Evolutionary conservation across 2,329 filamentous ascomycete genomes (phyloP), one percentile per base, ranked within the genome.

Genomic region (Ophiostoma montium): DNA sequence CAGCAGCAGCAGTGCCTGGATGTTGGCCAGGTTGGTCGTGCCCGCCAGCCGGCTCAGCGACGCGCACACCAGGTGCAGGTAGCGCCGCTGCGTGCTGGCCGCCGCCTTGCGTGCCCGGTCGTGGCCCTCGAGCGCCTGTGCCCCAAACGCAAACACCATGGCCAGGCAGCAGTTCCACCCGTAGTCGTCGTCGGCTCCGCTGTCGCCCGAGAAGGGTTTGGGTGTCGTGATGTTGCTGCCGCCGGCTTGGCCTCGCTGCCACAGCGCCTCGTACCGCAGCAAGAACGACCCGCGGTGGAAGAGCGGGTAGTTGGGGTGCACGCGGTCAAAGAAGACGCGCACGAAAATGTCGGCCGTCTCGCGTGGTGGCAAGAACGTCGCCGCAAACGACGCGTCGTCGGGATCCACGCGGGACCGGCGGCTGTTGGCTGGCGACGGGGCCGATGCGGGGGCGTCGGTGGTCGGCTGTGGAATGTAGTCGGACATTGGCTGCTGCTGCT

Each of bases 1-100:
- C 8, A 65, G 63, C 10, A 70, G 61, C 57, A 69, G 56, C 39
- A 70, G 57, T 4, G 66, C 64, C 56, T 69, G 66, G 10, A 70
- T 62, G 0, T 67, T 63, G 46, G 58, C 57, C 30, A 68, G 56
- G 56, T 62, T 67, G 4, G 67, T 53, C 13, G 48, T 53, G 36
- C 51, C 53, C 5, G 52, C 46, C 8, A 55, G 44, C 2, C 48
- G 48, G 38, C 53, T 49, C 7, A 55, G 46, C 11, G 53, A 52
- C 23, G 47, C 44, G 23, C 53, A 52, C 8, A 53, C 52, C 1
- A 55, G 48, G 42, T 47, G 35, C 33, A 55, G 43, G 31, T 52
- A 55, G 36, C 52, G 52, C 3, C 50, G 52, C 46, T 55, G 53
- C 45, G 49, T 46, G 13, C 47, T 38, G 5, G 31, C 51, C 5